phyloP scores from a whole-genome alignment of 768 basidiomycete genomes.

The Pleurotus tuber-regium region DNA sequence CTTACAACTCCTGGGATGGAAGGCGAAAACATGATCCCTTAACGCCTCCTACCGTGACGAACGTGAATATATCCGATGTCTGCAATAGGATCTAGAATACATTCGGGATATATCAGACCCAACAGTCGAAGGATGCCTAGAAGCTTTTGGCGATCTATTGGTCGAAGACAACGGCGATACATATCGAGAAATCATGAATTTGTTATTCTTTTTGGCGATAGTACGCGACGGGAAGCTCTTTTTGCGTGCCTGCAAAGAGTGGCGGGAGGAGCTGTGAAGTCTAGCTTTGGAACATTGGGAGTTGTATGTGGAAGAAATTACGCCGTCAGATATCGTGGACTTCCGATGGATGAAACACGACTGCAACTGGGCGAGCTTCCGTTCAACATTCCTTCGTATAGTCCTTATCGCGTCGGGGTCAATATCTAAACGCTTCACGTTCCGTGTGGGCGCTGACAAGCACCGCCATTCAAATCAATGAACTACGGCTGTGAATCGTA shows the following conservation, averaged over 20 bases:
- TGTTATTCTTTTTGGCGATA: neutral
- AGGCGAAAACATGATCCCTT: neutral
- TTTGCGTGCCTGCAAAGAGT: neutral
- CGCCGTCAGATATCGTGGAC: no score
- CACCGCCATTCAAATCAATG: no score
- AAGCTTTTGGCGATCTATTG: neutral
- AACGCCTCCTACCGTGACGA: neutral
- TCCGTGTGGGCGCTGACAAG: no score
- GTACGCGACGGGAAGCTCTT: neutral
- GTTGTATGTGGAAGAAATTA: no score
- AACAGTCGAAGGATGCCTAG: neutral
- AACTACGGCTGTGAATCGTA: no score
- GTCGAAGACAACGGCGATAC: neutral
- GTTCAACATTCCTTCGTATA: no score
- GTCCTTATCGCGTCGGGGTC: no score
- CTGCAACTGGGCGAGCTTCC: no score
- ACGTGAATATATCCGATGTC: neutral
- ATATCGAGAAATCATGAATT: neutral
- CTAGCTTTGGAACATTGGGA: no score
- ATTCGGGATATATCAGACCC: neutral
- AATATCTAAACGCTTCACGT: no score
- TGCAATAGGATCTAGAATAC: neutral
- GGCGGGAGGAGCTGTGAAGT: neutral
- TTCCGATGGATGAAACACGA: no score
- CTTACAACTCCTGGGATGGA: neutral